Evolutionary conservation across 2,329 filamentous ascomycete species (phyloP).

Genomic region (Ophioceras dolichostomum): DNA sequence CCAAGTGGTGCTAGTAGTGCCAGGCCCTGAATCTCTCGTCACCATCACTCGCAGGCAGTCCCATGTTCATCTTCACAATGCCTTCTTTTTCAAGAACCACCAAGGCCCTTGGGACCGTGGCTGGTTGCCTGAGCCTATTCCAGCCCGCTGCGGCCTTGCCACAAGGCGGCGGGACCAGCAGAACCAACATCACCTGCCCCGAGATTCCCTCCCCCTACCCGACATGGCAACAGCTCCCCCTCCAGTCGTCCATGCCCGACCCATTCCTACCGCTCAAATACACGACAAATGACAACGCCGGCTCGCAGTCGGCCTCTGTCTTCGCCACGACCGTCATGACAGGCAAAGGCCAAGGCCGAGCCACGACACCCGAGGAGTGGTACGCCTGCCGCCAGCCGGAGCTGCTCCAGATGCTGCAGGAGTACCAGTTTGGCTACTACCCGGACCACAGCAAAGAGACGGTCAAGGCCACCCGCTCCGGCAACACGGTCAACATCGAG

Average conservation of each 20-base stretch:
- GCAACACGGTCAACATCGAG: conserved; percentile 27
- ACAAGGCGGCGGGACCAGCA: no score
- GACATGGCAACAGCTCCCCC: conserved; percentile 21
- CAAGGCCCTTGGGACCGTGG: no score
- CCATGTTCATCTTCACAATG: no score
- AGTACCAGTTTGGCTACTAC: conserved; percentile 39
- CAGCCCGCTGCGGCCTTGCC: no score
- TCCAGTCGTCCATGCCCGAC: conserved; percentile 26
- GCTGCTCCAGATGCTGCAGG: conserved; percentile 33
- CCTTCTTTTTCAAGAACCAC: no score
- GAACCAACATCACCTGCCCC: conserved; percentile 8
- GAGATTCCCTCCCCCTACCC: conserved; percentile 17
- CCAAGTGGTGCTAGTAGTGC: no score
- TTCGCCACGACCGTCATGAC: conserved; percentile 21
- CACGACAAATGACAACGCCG: conserved; percentile 22
- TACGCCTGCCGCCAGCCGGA: conserved; percentile 34
- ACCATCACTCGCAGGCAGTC: no score
- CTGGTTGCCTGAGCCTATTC: no score
- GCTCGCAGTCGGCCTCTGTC: conserved; percentile 10
- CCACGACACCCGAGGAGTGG: conserved; percentile 33
- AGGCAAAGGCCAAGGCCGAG: conserved; percentile 26
- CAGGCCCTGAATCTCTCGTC: no score
- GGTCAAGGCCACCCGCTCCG: conserved; percentile 31
- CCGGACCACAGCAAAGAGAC: conserved; percentile 33
- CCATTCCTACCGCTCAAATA: conserved; percentile 28